Percentiles rank a stretch among this genome's conserved stretches.
Conservation (phyloP, 768 basidiomycete genomes). For the Leccinellum albellum region DNA sequence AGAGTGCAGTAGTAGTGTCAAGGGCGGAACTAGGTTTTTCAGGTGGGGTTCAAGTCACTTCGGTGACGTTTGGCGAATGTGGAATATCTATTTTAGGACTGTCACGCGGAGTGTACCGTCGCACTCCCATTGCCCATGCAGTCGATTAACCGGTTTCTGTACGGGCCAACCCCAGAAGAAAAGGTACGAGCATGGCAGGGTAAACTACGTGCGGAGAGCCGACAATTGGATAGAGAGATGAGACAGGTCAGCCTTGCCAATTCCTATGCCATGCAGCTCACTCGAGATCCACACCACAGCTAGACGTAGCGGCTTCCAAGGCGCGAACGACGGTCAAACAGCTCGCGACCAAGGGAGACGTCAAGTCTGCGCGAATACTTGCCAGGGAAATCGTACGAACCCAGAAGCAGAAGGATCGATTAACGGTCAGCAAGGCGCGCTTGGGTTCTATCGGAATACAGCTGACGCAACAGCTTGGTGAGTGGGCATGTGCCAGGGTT, state of each 20-base stretch:
- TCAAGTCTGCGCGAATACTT: constrained; percentile 88
- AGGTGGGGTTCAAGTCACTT: too few species aligned
- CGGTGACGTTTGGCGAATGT: constrained; percentile 2
- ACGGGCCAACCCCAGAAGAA: constrained; percentile 96
- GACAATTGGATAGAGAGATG: constrained; percentile 89
- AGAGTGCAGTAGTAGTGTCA: too few species aligned
- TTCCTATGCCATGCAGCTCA: constrained; percentile 8
- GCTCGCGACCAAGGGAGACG: constrained; percentile 86
- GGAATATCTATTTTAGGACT: constrained; percentile 17
- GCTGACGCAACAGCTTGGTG: constrained; percentile 88
- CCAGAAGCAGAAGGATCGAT: constrained; percentile 88
- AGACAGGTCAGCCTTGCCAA: constrained; percentile 67
- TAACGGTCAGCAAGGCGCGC: constrained; percentile 90
- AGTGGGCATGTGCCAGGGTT: constrained; percentile 25
- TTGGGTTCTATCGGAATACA: constrained; percentile 89
- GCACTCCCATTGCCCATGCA: constrained; percentile 51
- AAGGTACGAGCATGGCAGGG: constrained; percentile 87
- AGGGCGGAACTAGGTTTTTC: too few species aligned
- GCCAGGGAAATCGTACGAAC: constrained; percentile 94
- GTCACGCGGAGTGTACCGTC: background rate
- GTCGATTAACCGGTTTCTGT: constrained; percentile 86
- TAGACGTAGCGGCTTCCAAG: constrained; percentile 79
- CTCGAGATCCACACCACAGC: constrained; percentile 40
- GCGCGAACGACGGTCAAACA: constrained; percentile 79
- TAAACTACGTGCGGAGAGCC: constrained; percentile 77